Evolutionary conservation across 2,329 filamentous ascomycete species (phyloP), one percentile per base, ranked within the genome.

Genomic region (Botrytis byssoidea): DNA sequence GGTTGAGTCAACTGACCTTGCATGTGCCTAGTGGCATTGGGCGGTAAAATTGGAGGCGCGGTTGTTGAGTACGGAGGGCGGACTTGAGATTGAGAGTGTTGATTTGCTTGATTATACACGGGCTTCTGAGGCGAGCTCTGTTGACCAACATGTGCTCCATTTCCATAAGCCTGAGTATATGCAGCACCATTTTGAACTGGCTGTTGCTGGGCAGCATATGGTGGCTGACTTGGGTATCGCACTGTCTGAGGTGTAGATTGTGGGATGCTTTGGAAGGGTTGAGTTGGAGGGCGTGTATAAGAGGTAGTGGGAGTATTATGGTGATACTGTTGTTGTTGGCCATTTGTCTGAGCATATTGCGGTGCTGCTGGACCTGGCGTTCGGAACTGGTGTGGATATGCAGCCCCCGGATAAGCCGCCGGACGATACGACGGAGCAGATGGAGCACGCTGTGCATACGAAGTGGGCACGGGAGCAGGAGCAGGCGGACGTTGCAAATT

Each of bases 91-190:
- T 78, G 78, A n/a, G 74, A 64, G 25, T 73, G 60, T 42, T 67
- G 72, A 42, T 75, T 75, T 65, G 79, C 79, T 46, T 76, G 76
- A 69, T 75, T 81, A 68, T 79, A 81, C 66, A 76, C 74, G 2
- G 76, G 74, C 55, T 80, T 80, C 68, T 79, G 79, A 44, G 80
- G 80, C 12, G 80, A 81, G 64, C 69, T 61, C 63, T 81, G 81
- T 16, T 78, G 79, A 37, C 75, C 67, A 64, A 76, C 69, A 71
- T 77, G 75, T 40, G 71, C 55, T 44, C 75, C 76, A 72, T 78
- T 79, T 12, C 71, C 71, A 70, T 80, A 81, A 46, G 48, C 35
- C 29, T 68, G 66, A 42, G 74, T 76, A 69, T 81, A 81, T 22
- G 76, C 69, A 29, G 77, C 74, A 9, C 76, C 77, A 74, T 80